These are phyloP conservation scores for Cadophora malorum DNA, from an alignment of 2,329 filamentous ascomycete genomes.

Conservation along the genomic window DNA sequence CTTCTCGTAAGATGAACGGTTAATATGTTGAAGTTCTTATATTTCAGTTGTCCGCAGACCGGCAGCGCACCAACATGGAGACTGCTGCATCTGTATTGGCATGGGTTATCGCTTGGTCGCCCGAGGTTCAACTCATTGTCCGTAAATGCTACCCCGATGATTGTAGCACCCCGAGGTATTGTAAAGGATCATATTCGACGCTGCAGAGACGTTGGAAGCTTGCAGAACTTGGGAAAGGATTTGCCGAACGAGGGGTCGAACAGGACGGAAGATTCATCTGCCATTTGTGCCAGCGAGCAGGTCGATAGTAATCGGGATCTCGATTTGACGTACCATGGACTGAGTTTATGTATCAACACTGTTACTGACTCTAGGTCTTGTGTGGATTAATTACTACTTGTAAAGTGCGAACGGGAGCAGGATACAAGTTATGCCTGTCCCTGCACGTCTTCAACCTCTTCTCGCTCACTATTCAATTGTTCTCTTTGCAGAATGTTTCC, in stretches of 20 bases:
- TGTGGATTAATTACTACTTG: no score
- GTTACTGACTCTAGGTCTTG: background rate
- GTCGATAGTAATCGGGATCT: background rate
- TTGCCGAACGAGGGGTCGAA: background rate
- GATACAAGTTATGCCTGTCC: background rate
- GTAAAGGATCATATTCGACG: background rate
- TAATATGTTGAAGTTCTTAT: background rate
- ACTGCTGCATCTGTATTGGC: background rate
- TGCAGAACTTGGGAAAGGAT: background rate
- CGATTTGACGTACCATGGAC: background rate
- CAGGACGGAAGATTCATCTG: background rate
- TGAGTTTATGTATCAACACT: background rate
- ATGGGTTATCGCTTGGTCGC: background rate
- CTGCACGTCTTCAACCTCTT: background rate
- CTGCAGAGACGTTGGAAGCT: background rate
- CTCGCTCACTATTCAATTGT: background rate
- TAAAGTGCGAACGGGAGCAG: no score
- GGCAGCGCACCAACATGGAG: background rate
- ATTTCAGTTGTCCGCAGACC: background rate
- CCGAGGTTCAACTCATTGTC: background rate
- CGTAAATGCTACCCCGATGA: background rate
- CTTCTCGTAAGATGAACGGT: background rate
- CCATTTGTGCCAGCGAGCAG: background rate
- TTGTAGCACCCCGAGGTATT: background rate
- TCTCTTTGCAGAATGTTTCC: background rate